phyloP scores from a whole-genome alignment of 2,329 filamentous ascomycete genomes.

The Pyrenochaeta sp. region DNA sequence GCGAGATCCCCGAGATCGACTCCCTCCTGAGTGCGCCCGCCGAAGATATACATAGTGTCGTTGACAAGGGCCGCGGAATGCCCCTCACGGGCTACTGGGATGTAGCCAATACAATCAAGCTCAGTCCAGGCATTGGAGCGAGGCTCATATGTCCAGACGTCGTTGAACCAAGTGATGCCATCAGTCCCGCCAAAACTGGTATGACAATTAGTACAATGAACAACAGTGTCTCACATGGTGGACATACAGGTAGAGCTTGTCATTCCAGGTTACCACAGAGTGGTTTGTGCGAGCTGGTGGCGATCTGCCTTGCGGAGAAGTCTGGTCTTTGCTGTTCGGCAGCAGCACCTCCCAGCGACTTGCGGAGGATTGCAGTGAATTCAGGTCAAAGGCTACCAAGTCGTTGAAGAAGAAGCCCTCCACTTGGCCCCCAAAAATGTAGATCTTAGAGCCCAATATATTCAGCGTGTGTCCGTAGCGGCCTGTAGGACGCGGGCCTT shows the following conservation, averaged over 20 bases:
- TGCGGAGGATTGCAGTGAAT: slow-evolving; percentile 87
- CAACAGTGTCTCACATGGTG: neutral
- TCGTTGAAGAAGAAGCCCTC: slow-evolving; percentile 99
- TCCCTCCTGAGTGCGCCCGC: slow-evolving; percentile 92
- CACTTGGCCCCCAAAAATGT: slow-evolving; percentile 96
- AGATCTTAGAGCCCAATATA: slow-evolving; percentile 95
- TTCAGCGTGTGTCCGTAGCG: slow-evolving; percentile 97
- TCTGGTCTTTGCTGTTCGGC: slow-evolving; percentile 71
- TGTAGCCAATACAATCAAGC: slow-evolving; percentile 96
- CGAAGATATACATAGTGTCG: slow-evolving; percentile 99
- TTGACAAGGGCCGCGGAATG: slow-evolving; percentile 93
- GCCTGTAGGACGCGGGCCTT: slow-evolving; percentile 83
- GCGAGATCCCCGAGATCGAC: slow-evolving; percentile 91
- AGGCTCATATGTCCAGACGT: slow-evolving; percentile 96
- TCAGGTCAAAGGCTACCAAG: slow-evolving; percentile 91
- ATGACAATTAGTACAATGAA: slow-evolving; percentile 18
- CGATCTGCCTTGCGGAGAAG: slow-evolving; percentile 38
- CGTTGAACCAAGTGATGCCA: slow-evolving; percentile 96
- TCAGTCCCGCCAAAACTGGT: slow-evolving; percentile 95
- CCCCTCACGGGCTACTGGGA: slow-evolving; percentile 90
- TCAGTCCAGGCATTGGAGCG: slow-evolving; percentile 83
- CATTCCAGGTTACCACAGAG: slow-evolving; percentile 87
- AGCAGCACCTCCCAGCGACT: slow-evolving; percentile 97
- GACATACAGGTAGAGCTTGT: slow-evolving; percentile 89
- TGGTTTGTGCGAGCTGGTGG: slow-evolving; percentile 95